These are phyloP conservation scores for Phalaenopsis hybrid DNA, from an alignment of 116 monocot genomes.

Conservation along the genomic window DNA sequence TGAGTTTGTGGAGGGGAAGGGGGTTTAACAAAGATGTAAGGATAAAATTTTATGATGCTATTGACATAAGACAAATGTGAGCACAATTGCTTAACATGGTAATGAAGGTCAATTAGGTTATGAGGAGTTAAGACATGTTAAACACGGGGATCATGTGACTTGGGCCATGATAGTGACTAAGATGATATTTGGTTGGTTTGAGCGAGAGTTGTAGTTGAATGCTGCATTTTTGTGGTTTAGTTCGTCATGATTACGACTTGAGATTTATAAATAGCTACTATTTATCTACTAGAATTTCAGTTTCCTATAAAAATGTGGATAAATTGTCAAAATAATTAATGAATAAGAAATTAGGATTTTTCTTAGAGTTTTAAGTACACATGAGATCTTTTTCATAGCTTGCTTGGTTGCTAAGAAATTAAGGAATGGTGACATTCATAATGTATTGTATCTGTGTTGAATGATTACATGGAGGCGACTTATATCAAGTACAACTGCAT, in stretches of 20 bases:
- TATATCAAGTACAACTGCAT: too few species aligned
- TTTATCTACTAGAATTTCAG: too few species aligned
- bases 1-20: conserved; percentile 22
- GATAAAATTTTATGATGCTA: conserved; percentile 1
- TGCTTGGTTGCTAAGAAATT: too few species aligned
- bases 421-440: too few species aligned
- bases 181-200: conserved; percentile 14
- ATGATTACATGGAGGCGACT: too few species aligned
- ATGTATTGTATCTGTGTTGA: too few species aligned
- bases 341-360: too few species aligned
- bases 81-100: conserved; percentile 34
- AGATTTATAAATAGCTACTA: too few species aligned
- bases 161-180: conserved; percentile 32
- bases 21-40: conserved; percentile 19
- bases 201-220: neutral
- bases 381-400: too few species aligned
- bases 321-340: too few species aligned
- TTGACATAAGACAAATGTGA: conserved; percentile 16
- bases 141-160: neutral
- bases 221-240: neutral
- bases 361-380: too few species aligned
- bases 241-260: neutral
- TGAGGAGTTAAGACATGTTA: neutral
- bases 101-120: conserved; percentile 25
- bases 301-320: too few species aligned